Evolutionary conservation across 202 grass and related monocot species (phyloP).

Genomic region (Miscanthus sacchariflorus): DNA sequence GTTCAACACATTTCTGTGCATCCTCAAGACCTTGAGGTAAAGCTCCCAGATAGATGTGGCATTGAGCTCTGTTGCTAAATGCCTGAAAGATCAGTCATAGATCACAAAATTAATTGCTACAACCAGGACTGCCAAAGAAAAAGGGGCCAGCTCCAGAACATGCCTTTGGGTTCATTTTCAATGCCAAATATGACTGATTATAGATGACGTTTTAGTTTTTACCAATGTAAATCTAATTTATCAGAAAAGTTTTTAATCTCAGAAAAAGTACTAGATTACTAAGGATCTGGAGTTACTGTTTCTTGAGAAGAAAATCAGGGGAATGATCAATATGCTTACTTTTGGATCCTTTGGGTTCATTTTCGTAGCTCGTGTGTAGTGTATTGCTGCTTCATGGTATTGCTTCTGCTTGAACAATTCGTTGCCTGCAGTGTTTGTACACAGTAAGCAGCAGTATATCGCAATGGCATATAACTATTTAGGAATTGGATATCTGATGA

Average conservation of each 20-base stretch:
- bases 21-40: constrained; percentile 62
- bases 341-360: constrained; percentile 62
- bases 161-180: neutral
- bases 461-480: neutral
- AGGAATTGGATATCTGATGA: neutral
- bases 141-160: neutral
- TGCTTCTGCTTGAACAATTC: constrained; percentile 59
- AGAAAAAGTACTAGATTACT: neutral
- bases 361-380: constrained; percentile 56
- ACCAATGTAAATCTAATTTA: constrained; percentile 2
- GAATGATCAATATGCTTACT: constrained; percentile 41
- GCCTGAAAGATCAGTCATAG: constrained; percentile 40
- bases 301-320: constrained; percentile 4
- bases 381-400: constrained; percentile 57
- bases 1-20: constrained; percentile 65
- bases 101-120: constrained; percentile 15
- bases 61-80: constrained; percentile 74
- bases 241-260: neutral
- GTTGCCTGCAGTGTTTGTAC: constrained; percentile 52
- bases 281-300: neutral
- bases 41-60: constrained; percentile 60
- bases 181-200: neutral
- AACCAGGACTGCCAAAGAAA: neutral
- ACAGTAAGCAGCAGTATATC: neutral
- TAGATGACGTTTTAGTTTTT: neutral